These are phyloP conservation scores for Gonapodya prolifera DNA, from an alignment of 192 early-diverging fungal species.

Conservation along the genomic window DNA sequence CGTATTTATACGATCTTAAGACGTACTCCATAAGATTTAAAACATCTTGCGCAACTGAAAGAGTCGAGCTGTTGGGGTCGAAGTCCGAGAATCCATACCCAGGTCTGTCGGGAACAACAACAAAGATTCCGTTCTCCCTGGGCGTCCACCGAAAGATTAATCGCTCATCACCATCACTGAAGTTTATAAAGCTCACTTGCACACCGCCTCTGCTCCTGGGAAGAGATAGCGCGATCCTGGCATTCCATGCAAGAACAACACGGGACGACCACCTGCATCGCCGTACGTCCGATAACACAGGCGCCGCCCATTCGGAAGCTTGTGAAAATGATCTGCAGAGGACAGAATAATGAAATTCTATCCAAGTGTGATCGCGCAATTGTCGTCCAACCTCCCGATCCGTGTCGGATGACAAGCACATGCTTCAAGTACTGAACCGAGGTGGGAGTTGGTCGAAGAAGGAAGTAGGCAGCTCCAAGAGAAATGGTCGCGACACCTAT, in stretches of 20 bases:
- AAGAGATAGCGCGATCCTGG: not conserved
- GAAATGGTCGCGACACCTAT: not conserved
- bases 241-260: not conserved
- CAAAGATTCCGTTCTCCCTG: not conserved
- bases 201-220: not conserved
- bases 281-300: not conserved
- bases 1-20: not conserved
- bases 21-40: not conserved
- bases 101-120: not conserved
- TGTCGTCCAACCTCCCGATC: not conserved
- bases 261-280: not conserved
- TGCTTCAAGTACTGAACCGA: not conserved
- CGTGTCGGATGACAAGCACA: too few species aligned
- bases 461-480: not conserved
- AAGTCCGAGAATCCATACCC: constrained; percentile 1
- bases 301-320: not conserved
- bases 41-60: not conserved
- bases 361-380: not conserved
- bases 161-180: not conserved
- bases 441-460: not conserved
- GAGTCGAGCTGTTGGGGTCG: not conserved
- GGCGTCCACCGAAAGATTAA: not conserved
- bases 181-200: not conserved
- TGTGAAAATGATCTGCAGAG: not conserved
- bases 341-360: not conserved